Evolutionary conservation across 768 basidiomycete species (phyloP).

Genomic region (Heimioporus sp.): DNA sequence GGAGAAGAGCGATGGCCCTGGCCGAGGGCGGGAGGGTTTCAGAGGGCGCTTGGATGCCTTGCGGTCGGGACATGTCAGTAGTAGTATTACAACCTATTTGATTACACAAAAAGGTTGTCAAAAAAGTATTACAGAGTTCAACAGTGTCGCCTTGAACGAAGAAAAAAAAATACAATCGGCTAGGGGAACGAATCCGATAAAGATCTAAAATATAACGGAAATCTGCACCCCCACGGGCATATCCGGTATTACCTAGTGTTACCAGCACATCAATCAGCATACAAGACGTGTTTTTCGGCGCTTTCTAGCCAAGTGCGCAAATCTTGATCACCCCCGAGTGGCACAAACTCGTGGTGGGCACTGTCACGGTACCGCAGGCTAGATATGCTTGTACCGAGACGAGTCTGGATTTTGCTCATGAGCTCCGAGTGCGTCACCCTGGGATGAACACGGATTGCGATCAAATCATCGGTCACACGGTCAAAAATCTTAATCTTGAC

Average conservation of each 20-base stretch:
- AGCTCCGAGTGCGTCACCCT: constrained; percentile 82
- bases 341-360: constrained; percentile 59
- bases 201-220: constrained; percentile 29
- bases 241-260: background rate
- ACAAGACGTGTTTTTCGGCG: constrained; percentile 82
- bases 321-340: constrained; percentile 60
- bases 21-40: constrained; percentile 85
- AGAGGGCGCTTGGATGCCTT: constrained; percentile 32
- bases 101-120: background rate
- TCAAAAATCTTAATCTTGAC: constrained; percentile 99
- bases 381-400: constrained; percentile 73
- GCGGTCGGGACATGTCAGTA: constrained; percentile 39
- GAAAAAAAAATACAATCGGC: constrained; percentile 7
- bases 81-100: background rate
- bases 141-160: too few species aligned
- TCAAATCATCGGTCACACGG: constrained; percentile 87
- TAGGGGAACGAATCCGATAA: constrained; percentile 20
- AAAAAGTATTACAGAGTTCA: constrained; percentile 10
- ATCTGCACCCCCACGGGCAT: constrained; percentile 7
- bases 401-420: constrained; percentile 87
- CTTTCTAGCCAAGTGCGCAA: constrained; percentile 72
- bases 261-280: constrained; percentile 54
- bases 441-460: constrained; percentile 96
- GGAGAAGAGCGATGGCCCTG: constrained; percentile 76
- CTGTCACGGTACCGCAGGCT: constrained; percentile 76